These are phyloP conservation scores for Carex scoparia DNA, from an alignment of 176 grass and related monocot genomes.

Conservation along the genomic window DNA sequence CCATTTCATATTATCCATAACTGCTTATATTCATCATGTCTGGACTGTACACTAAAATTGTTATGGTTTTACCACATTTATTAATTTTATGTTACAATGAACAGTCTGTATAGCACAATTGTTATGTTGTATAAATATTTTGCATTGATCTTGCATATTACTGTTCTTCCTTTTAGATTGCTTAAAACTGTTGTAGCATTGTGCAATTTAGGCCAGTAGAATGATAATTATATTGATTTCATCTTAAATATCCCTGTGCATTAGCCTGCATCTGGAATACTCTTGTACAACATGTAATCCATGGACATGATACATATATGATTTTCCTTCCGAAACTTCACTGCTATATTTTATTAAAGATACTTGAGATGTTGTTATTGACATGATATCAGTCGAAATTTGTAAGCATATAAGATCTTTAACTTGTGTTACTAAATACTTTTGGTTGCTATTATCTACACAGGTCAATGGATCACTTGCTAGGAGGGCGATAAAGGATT, in stretches of 20 bases:
- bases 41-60: background rate
- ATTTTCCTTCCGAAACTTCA: background rate
- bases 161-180: background rate
- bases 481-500: slow-evolving; percentile 38
- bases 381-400: background rate
- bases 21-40: background rate
- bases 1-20: background rate
- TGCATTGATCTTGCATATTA: background rate
- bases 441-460: background rate
- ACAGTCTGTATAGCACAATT: background rate
- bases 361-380: background rate
- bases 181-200: background rate
- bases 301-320: background rate
- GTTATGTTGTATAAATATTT: background rate
- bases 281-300: background rate
- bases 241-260: background rate
- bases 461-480: slow-evolving; percentile 33
- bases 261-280: background rate
- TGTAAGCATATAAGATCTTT: background rate
- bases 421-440: background rate
- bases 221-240: background rate
- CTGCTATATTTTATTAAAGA: background rate
- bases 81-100: background rate
- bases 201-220: background rate
- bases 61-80: background rate